Evolutionary conservation across 2,329 filamentous ascomycete genomes (phyloP).

Genomic region (Xylaria sp.): DNA sequence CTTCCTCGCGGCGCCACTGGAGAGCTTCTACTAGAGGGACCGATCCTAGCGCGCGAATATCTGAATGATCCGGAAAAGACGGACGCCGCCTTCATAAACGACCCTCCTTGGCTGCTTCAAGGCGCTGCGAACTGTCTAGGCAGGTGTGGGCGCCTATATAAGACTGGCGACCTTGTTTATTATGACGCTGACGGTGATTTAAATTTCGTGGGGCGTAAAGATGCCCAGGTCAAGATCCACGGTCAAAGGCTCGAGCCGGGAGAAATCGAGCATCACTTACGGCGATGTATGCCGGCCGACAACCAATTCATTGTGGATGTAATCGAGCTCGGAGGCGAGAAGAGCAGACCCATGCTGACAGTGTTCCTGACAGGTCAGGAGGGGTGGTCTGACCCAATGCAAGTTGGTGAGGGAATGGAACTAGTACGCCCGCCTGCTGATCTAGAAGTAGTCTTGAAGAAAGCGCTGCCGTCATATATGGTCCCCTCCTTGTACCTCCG

Average conservation of each 20-base stretch:
- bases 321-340: slow-evolving; percentile 1
- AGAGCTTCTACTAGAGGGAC: slow-evolving; percentile 23
- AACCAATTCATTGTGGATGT: slow-evolving; percentile 2
- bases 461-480: slow-evolving; percentile 12
- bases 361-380: neutral
- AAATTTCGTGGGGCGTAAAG: slow-evolving; percentile 4
- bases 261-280: slow-evolving; percentile 9
- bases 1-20: neutral
- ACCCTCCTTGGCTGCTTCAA: slow-evolving; percentile 11
- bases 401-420: neutral
- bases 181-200: slow-evolving; percentile 2
- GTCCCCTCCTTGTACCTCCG: slow-evolving; percentile 6
- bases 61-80: slow-evolving; percentile 5
- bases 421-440: neutral
- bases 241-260: slow-evolving; percentile 6
- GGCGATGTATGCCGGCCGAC: neutral
- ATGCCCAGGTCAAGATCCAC: slow-evolving; percentile 9
- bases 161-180: slow-evolving; percentile 15
- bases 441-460: neutral
- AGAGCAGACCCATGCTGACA: neutral
- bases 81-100: neutral
- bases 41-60: slow-evolving; percentile 11
- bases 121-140: neutral
- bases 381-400: neutral
- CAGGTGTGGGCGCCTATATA: slow-evolving; percentile 2